Base-by-base conservation (phyloP, 2,329 filamentous ascomycete species). In the Chaetothyriales sp. region DNA sequence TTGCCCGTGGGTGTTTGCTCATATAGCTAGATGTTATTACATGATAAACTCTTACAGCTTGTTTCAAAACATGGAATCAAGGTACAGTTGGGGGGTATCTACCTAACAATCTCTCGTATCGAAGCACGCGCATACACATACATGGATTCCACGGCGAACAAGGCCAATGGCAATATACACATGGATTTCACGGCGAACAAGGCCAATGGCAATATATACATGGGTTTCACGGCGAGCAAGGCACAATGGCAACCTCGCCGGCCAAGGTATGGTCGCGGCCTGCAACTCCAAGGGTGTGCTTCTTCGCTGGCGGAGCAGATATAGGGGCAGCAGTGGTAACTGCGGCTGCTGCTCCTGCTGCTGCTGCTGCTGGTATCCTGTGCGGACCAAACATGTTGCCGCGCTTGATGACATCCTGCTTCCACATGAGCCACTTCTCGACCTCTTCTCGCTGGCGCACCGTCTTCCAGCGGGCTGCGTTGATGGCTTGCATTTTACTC, bases 211-310 rank as follows among this genome's bases (percentile, higher is more conserved):
- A 29, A 22, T n/a, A n/a, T n/a, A 15, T 40, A 5, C 9, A 40
- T 40, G 10, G 4, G 4, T 5, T 40, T 40, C 33, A 40, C 33
- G 10, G 13, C 7, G 33, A 40, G 3, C 8, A 2, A 40, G 33
- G 10, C 13, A 40, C 33, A 40, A 57, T 54, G 2, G 47, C 51
- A 9, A 22, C 33, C 55, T 55, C 55, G 22, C 53, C 51, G 10
- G 9, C 37, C 37, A 51, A 20, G 4, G 43, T 44, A 25, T 52
- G 5, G 3, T 49, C 18, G 10, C 53, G 50, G 20, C 52, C 25
- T 28, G 40, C 55, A 8, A 57, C 25, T 10, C 10, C 53, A 13
- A 57, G 43, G 1, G 53, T 48, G 22, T 40, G 9, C 33, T 40
- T 40, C 10, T 40, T 40, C 13, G 13, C 33, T 25, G 22, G n/a